These are phyloP conservation scores for Discostella pseudostelligera DNA, from an alignment of 108 stramenopile genomes.

Conservation along the genomic window DNA sequence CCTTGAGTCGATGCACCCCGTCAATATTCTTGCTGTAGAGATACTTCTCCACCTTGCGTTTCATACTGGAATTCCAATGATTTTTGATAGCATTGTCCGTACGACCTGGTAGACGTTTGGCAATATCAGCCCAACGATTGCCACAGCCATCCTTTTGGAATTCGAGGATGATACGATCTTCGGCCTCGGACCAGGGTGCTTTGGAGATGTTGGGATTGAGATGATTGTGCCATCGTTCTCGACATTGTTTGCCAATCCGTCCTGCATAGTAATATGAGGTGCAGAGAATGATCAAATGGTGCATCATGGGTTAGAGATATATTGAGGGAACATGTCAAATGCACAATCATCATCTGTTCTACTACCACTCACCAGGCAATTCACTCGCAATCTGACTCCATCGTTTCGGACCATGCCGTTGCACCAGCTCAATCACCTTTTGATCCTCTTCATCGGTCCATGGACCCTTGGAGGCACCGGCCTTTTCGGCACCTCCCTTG, in stretches of 20 bases:
- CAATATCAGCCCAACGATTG: conserved; percentile 81
- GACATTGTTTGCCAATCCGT: conserved; percentile 71
- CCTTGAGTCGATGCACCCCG: conserved; percentile 46
- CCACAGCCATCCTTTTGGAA: conserved; percentile 58
- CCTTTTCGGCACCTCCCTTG: conserved; percentile 36
- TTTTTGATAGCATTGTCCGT: conserved; percentile 87
- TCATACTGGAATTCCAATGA: conserved; percentile 74
- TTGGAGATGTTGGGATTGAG: conserved; percentile 69
- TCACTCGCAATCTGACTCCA: conserved; percentile 82
- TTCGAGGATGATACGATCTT: conserved; percentile 62
- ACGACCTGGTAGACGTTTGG: conserved; percentile 66
- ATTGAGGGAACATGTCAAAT: too few species aligned
- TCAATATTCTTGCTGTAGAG: conserved; percentile 57
- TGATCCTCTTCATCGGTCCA: conserved; percentile 83
- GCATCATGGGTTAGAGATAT: too few species aligned
- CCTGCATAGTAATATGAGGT: conserved; percentile 15
- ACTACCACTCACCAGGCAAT: conserved; percentile 50
- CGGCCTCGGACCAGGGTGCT: conserved; percentile 60
- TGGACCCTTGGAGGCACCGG: conserved; percentile 46
- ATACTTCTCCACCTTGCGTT: conserved; percentile 82
- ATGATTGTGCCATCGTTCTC: conserved; percentile 81
- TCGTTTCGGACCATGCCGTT: conserved; percentile 68
- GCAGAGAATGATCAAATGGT: not conserved
- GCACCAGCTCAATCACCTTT: conserved; percentile 58
- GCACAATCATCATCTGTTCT: too few species aligned